A percentile compares a stretch with the other conserved stretches of the same genome.
phyloP scores from a whole-genome alignment of 2,329 filamentous ascomycete species.

The Chaetothyriales sp. region DNA sequence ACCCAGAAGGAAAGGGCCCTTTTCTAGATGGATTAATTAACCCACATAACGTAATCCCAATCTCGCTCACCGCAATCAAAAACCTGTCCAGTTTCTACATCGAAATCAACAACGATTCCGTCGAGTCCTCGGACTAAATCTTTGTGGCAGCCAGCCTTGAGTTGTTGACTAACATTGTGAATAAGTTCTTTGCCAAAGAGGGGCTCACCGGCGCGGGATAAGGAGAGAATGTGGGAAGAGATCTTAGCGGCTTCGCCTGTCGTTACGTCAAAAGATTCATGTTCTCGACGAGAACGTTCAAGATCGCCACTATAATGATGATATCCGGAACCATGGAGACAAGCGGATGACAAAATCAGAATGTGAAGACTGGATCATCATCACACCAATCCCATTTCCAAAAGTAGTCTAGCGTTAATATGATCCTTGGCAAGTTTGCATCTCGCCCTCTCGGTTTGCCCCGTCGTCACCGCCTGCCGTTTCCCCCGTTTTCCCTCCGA shows the following conservation, averaged over 20 bases:
- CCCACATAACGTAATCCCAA: background rate
- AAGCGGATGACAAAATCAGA: too few species aligned
- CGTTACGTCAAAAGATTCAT: background rate
- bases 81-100: slow-evolving; percentile 1
- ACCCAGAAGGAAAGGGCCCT: too few species aligned
- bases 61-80: background rate
- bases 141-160: background rate
- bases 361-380: too few species aligned
- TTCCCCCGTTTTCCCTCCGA: too few species aligned
- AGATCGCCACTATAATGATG: too few species aligned
- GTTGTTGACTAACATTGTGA: background rate
- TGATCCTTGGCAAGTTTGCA: too few species aligned
- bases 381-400: too few species aligned
- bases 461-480: too few species aligned
- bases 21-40: background rate
- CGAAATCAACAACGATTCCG: background rate
- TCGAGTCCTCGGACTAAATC: background rate
- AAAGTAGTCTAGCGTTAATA: too few species aligned
- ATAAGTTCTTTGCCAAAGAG: slow-evolving; percentile 1
- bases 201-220: background rate
- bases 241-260: background rate
- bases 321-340: too few species aligned
- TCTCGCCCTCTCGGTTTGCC: too few species aligned
- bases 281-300: background rate
- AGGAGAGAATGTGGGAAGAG: background rate